Base-by-base conservation (phyloP, 78 protist genomes). In the Guillardia theta region DNA sequence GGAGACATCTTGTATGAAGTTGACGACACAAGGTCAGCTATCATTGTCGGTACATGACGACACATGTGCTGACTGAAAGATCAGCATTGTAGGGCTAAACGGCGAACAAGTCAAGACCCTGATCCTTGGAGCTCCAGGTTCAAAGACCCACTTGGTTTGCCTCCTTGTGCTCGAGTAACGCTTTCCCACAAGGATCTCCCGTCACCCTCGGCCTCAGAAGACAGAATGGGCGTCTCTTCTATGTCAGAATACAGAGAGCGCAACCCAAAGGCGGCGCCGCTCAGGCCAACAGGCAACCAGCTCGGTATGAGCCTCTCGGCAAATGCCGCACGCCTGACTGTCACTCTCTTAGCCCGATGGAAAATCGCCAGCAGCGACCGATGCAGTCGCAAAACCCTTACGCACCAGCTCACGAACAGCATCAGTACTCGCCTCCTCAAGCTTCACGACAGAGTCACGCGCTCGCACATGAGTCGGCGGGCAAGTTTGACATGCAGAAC, bases 1-100 rank as follows among this genome's bases (percentile, higher is more conserved):
- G 90, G 90, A 30, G 90, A 80, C 33, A 22, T 80, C 58, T 18
- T 80, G 45, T 80, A 80, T 48, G 90, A 80, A 18, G 90, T 80
- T 19, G 90, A 10, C 10, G 90, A 80, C n/a, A 70, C 83, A 3
- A 70, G 83, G 83, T 70, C 46, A 70, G 41, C 45, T 33, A 6
- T 21, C 78, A 15, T 12, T 64, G 6, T 64, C 36, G 36, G 0
- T 15, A 33, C 41, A 12, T 15, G 83, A 15, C 46, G 46, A 70
- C 41, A 18, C 83, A 70, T 24, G 41, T 43, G 15, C 46, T 24
- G 5, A 1, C 83, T 70, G 83, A 70, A 36, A 12, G 4, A 33
- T 70, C 50, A 80, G 90, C 48, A 44, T 80, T 30, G 10, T 44
- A 12, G 90, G 90, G 45, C 5, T 80, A 10, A 2, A 39, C 19